Conservation (phyloP, 2,329 filamentous ascomycete species). For the Fusarium graminum region DNA sequence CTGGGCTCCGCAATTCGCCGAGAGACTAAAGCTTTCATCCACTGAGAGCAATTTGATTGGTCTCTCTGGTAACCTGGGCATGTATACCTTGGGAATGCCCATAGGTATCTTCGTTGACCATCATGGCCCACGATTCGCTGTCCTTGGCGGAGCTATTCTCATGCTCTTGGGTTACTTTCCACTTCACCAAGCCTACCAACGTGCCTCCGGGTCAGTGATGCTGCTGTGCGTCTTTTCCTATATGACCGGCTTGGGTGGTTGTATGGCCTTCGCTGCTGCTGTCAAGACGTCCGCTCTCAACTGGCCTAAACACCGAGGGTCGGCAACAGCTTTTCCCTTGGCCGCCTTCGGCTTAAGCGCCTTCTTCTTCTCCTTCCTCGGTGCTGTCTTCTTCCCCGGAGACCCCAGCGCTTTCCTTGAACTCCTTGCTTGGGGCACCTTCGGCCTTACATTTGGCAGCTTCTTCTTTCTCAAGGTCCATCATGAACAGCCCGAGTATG, state of each 20-base stretch:
- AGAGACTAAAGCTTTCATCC: constrained; percentile 86
- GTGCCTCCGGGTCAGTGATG: constrained; percentile 69
- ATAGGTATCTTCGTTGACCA: constrained; percentile 89
- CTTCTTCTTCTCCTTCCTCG: constrained; percentile 91
- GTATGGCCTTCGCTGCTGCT: constrained; percentile 88
- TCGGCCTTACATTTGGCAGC: constrained; percentile 77
- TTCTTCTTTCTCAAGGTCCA: constrained; percentile 89
- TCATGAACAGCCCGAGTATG: constrained; percentile 68
- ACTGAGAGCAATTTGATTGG: constrained; percentile 94
- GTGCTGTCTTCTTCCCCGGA: constrained; percentile 82
- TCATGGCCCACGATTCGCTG: constrained; percentile 82
- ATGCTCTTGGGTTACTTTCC: constrained; percentile 88
- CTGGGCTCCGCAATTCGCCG: constrained; percentile 96
- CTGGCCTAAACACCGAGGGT: constrained; percentile 91
- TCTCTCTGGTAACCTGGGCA: constrained; percentile 86
- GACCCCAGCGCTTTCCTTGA: constrained; percentile 86
- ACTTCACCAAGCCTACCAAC: constrained; percentile 81
- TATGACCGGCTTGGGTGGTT: constrained; percentile 88
- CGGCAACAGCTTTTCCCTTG: constrained; percentile 92
- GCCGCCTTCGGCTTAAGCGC: constrained; percentile 95
- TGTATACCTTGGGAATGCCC: constrained; percentile 92
- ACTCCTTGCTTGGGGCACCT: constrained; percentile 84
- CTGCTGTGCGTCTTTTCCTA: constrained; percentile 85
- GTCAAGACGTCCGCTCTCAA: constrained; percentile 91
- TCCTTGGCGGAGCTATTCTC: constrained; percentile 78